Percentiles rank a stretch among this genome's conserved stretches.
These are phyloP conservation scores for Colletotrichum sp. DNA, from an alignment of 2,329 filamentous ascomycete species.

Conservation along the genomic window DNA sequence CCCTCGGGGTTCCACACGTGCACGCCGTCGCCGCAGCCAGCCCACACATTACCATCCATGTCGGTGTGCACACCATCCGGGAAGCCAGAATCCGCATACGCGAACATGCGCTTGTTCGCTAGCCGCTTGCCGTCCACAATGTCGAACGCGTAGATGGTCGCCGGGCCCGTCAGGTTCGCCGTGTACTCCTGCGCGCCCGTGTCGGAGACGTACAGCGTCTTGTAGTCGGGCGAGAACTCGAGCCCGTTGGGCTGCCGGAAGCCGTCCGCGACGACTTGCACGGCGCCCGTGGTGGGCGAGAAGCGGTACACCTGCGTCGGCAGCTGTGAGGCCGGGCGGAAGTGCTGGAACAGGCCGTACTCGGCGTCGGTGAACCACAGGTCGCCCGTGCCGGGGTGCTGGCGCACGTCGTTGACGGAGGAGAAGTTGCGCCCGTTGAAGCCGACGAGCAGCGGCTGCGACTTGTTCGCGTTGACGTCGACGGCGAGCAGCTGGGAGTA, in stretches of 20 bases:
- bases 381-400: constrained; percentile 40
- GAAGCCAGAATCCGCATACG: constrained; percentile 49
- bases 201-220: constrained; percentile 50
- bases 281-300: constrained; percentile 39
- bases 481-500: constrained; percentile 19
- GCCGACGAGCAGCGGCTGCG: constrained; percentile 6
- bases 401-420: constrained; percentile 53
- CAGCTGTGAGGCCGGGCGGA: constrained; percentile 45
- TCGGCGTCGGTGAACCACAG: constrained; percentile 57
- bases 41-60: constrained; percentile 51
- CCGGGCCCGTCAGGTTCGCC: neutral
- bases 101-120: constrained; percentile 53
- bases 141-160: constrained; percentile 18
- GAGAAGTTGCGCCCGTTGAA: constrained; percentile 41
- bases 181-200: constrained; percentile 28
- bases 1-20: constrained; percentile 52
- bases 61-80: constrained; percentile 54
- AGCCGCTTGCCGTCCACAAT: constrained; percentile 7
- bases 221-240: constrained; percentile 50
- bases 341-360: constrained; percentile 53
- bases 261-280: constrained; percentile 51
- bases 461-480: constrained; percentile 24
- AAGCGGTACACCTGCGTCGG: constrained; percentile 55
- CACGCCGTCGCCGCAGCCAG: constrained; percentile 53
- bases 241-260: constrained; percentile 52